These are phyloP conservation scores for Bertia moriformis DNA, from an alignment of 2,329 filamentous ascomycete genomes.

Conservation along the genomic window DNA sequence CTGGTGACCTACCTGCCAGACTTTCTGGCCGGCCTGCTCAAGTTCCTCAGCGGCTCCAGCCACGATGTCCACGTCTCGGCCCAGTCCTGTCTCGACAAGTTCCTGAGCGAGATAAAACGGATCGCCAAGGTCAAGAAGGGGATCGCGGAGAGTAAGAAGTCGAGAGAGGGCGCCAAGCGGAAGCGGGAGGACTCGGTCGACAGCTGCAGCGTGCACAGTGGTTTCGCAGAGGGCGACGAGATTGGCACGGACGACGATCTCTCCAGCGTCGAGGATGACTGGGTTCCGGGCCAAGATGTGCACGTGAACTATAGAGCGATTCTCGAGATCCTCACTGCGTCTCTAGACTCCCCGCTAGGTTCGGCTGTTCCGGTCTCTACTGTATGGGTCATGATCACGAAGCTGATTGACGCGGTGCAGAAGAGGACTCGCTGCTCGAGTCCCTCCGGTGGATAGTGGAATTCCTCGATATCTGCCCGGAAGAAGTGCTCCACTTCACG, in stretches of 20 bases:
- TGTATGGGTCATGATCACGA: constrained; percentile 6
- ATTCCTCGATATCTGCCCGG: constrained; percentile 91
- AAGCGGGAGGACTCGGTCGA: constrained; percentile 60
- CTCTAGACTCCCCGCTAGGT: constrained; percentile 72
- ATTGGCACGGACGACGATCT: constrained; percentile 38
- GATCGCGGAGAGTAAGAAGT: constrained; percentile 71
- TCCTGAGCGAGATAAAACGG: constrained; percentile 83
- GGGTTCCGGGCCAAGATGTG: constrained; percentile 93
- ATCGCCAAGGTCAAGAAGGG: constrained; percentile 87
- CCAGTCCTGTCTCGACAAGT: constrained; percentile 75
- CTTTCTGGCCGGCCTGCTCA: constrained; percentile 77
- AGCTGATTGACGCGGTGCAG: too few relatives aligned
- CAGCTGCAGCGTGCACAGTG: constrained; percentile 41
- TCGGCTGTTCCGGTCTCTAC: constrained; percentile 12
- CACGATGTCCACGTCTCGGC: constrained; percentile 89
- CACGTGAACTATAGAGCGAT: constrained; percentile 87
- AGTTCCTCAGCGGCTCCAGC: constrained; percentile 83
- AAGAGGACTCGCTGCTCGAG: constrained; percentile 83
- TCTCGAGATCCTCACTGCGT: constrained; percentile 77
- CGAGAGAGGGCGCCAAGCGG: constrained; percentile 48
- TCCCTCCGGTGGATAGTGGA: constrained; percentile 89
- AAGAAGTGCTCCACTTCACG: constrained; percentile 89
- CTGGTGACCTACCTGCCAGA: constrained; percentile 83
- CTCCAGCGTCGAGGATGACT: constrained; percentile 68
- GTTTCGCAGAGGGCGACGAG: constrained; percentile 46